Conservation (phyloP, 116 monocot genomes). For the Papilionanthe hybrid region DNA sequence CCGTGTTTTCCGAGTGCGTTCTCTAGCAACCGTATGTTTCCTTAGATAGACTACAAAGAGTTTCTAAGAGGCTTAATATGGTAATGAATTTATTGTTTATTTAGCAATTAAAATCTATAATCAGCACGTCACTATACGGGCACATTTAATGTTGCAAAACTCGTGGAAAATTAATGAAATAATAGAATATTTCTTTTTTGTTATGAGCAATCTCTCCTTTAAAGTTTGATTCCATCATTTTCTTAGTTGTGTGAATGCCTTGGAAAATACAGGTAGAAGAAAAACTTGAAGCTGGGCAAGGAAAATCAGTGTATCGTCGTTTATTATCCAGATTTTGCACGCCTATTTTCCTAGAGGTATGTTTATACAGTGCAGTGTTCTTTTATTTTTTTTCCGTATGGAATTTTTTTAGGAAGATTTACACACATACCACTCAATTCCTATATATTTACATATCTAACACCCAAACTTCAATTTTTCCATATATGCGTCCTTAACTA, state of each 20-base stretch:
- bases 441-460: too few species aligned
- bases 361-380: neutral
- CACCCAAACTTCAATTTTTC: too few species aligned
- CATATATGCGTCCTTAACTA: too few species aligned
- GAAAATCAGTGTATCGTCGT: slow-evolving; percentile 68
- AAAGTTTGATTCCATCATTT: neutral
- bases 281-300: slow-evolving; percentile 90
- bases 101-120: neutral
- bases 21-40: neutral
- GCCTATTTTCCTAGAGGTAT: slow-evolving; percentile 97
- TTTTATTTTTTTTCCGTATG: neutral
- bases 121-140: neutral
- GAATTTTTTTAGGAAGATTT: too few species aligned
- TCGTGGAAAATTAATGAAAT: neutral
- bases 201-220: neutral
- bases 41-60: neutral
- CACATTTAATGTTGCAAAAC: neutral
- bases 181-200: neutral
- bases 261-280: slow-evolving; percentile 75
- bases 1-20: neutral
- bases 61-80: neutral
- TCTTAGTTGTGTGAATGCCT: neutral
- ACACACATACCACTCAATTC: too few species aligned
- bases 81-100: neutral
- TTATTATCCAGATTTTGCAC: slow-evolving; percentile 94